These are phyloP conservation scores for Trichophyton rubrum DNA, from an alignment of 2,329 filamentous ascomycete species.

Conservation along the genomic window DNA sequence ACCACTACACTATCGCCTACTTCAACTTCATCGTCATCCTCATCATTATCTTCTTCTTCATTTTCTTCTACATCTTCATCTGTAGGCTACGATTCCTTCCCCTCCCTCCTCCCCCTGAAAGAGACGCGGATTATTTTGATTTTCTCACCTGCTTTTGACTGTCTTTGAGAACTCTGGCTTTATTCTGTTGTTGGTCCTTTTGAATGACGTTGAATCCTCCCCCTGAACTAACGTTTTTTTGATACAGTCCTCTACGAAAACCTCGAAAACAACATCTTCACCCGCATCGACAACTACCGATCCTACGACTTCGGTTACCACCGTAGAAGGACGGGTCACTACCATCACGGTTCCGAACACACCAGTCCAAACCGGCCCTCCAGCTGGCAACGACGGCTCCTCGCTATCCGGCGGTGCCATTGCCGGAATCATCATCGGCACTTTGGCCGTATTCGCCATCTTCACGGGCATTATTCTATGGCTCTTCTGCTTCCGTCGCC, in stretches of 20 bases:
- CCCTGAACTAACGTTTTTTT: not conserved
- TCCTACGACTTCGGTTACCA: conserved; percentile 10
- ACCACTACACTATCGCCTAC: conserved; percentile 8
- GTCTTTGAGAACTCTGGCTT: not conserved
- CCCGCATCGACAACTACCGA: not conserved
- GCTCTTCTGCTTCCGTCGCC: conserved; percentile 29
- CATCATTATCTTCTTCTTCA: not conserved
- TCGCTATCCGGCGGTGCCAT: conserved; percentile 31
- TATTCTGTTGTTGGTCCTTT: not conserved
- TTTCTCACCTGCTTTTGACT: not conserved
- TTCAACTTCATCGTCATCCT: not conserved
- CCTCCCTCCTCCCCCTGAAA: not conserved
- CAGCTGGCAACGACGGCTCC: conserved; percentile 13
- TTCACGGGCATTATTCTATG: conserved; percentile 28
- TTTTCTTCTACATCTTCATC: conserved; percentile 1
- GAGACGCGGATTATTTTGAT: not conserved
- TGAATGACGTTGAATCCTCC: not conserved
- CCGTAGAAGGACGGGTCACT: conserved; percentile 13
- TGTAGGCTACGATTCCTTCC: not conserved
- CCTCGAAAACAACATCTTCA: conserved; percentile 11
- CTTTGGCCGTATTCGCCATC: conserved; percentile 27
- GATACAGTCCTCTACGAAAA: conserved; percentile 8
- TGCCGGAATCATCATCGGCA: conserved; percentile 34
- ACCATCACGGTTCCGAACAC: conserved; percentile 16
- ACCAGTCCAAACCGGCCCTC: conserved; percentile 13